These are phyloP conservation scores for Tubosaeta brunneosetosa DNA, from an alignment of 768 basidiomycete species.

Conservation along the genomic window DNA sequence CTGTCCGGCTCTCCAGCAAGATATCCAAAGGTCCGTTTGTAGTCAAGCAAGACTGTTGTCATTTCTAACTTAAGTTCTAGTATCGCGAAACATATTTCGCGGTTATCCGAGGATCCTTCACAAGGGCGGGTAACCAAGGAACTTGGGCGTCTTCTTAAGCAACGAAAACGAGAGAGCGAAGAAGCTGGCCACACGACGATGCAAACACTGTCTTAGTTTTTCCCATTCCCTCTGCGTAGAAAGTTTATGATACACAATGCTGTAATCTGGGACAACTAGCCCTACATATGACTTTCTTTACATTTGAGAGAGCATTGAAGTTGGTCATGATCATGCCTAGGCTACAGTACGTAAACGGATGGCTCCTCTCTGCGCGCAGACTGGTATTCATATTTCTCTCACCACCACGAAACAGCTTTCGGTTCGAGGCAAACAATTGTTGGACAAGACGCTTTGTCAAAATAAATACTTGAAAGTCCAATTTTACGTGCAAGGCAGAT, in stretches of 20 bases:
- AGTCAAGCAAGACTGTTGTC: background rate
- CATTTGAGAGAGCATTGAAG: background rate
- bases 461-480: conserved; percentile 16
- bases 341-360: conserved; percentile 22
- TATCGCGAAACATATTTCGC: conserved; percentile 39
- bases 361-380: conserved; percentile 18
- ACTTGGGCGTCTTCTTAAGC: conserved; percentile 37
- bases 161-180: conserved; percentile 26
- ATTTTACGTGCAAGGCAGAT: conserved; percentile 19
- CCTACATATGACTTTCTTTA: background rate
- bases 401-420: conserved; percentile 15
- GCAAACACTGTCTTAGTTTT: conserved; percentile 2
- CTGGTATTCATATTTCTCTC: conserved; percentile 17
- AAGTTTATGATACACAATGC: conserved; percentile 7
- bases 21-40: conserved; percentile 48
- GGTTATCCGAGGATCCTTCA: conserved; percentile 39
- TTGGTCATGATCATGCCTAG: background rate
- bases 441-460: conserved; percentile 14
- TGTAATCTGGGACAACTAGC: conserved; percentile 10
- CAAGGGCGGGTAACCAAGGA: conserved; percentile 32
- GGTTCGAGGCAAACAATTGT: conserved; percentile 13
- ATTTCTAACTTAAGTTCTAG: conserved; percentile 28
- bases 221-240: background rate
- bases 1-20: conserved; percentile 53
- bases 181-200: conserved; percentile 1